Evolutionary conservation across 176 grass and related monocot genomes (phyloP), one percentile per base, ranked within the genome.

Genomic region (Carex littledalei): DNA sequence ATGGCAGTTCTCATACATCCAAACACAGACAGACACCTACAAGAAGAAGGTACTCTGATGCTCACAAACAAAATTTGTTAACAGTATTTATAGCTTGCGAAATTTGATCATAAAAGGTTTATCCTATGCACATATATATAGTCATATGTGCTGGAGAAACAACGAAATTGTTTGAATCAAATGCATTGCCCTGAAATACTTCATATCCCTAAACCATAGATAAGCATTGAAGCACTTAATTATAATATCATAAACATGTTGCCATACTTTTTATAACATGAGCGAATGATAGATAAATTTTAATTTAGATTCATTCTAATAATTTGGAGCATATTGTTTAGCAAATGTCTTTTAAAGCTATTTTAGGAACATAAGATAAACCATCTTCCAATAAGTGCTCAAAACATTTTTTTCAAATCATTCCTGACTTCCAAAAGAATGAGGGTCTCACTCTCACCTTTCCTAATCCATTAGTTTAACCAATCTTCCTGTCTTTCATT

Each of bases 1-100:
- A 79, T 70, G 85, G 84, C 91, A 99, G 93, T 95, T 94, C 85
- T 90, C 94, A 79, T 86, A 94, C 83, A 94, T 99, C 87, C 79
- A 10, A 63, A 95, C 96, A 32, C 89, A 95, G 84, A 99, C 93
- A 29, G 93, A 95, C 12, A 99, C 96, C 67, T 95, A 89, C 72
- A 95, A 94, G 85, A 99, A 99, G 82, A 99, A 99, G 96, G 96
- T 94, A 86, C 89, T 53, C 56, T 78, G 68, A 58, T 9, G 8
- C 32, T 43, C 39, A 39, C 21, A 81, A 63, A 39, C 15, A 41
- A 21, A 22, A 22, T 1, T 18, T 18, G 6, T 11, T 60, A 60
- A 61, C 8, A 59, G 8, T 81, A 47, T 45, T 81, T 47, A 10
- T 24, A 81, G 15, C 17, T 14, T 64, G n/a, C 3, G 3, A 21